These are phyloP conservation scores for Grosmannia penicillata DNA, from an alignment of 2,329 filamentous ascomycete species.

Conservation along the genomic window DNA sequence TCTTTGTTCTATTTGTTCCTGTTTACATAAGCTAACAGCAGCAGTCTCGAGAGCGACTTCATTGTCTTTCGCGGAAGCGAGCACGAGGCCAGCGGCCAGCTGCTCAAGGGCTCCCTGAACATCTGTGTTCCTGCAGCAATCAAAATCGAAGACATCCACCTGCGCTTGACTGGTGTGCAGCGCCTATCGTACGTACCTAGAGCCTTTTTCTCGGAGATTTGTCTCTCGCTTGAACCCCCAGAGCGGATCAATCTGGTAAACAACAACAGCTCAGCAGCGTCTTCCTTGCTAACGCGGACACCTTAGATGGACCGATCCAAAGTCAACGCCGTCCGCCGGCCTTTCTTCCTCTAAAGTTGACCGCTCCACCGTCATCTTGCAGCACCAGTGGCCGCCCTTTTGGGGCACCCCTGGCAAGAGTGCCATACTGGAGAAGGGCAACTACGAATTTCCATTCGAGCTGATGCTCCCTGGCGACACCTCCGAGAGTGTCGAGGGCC, in stretches of 20 bases:
- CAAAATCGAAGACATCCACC: constrained; percentile 57
- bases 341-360: constrained; percentile 45
- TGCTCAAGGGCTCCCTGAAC: constrained; percentile 59
- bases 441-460: constrained; percentile 76
- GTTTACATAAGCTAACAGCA: not conserved
- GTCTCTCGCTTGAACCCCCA: too few species aligned
- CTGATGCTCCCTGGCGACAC: constrained; percentile 55
- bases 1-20: not conserved
- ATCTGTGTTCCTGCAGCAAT: constrained; percentile 56
- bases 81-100: constrained; percentile 60
- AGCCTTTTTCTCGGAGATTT: too few species aligned
- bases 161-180: constrained; percentile 56
- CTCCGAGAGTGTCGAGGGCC: constrained; percentile 81
- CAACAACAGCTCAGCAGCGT: too few species aligned
- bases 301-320: constrained; percentile 35
- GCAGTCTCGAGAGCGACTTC: constrained; percentile 62
- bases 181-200: constrained; percentile 48
- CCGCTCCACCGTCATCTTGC: constrained; percentile 44
- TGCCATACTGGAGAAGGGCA: constrained; percentile 50
- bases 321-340: constrained; percentile 36
- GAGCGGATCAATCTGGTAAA: too few species aligned
- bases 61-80: constrained; percentile 64
- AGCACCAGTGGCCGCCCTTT: constrained; percentile 56
- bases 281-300: not conserved
- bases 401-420: constrained; percentile 41